These are phyloP conservation scores for Trametes pubescens DNA, from an alignment of 1,284 basidiomycete genomes.

Conservation along the genomic window DNA sequence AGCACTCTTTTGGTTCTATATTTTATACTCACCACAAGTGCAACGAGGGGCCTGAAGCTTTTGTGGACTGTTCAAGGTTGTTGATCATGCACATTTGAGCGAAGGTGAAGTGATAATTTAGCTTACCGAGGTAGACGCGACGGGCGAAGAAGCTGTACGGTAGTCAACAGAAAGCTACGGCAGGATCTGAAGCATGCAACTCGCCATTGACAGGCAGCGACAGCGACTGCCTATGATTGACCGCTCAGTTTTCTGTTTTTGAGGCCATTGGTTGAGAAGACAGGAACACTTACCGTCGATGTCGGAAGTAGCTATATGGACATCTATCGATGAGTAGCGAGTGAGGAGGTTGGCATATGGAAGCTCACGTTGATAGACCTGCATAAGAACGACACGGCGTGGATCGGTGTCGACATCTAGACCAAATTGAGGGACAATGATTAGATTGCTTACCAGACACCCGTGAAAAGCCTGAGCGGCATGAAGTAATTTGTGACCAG, in stretches of 20 bases:
- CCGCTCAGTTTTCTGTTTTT: not conserved
- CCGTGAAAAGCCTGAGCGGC: not conserved
- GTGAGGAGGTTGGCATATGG: not conserved
- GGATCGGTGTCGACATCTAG: not conserved
- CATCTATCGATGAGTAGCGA: not conserved
- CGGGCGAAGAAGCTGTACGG: constrained; percentile 12
- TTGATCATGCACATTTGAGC: too few species aligned
- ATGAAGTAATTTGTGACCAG: constrained; percentile 8
- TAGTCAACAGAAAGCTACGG: not conserved
- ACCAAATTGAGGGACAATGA: not conserved
- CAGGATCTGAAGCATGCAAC: not conserved
- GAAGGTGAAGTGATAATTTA: too few species aligned
- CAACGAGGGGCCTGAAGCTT: not conserved
- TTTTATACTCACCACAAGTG: not conserved
- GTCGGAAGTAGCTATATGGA: not conserved
- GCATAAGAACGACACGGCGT: too few species aligned
- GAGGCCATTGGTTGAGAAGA: not conserved
- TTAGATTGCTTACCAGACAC: constrained; percentile 4
- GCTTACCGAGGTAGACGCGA: constrained; percentile 7
- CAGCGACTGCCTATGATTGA: not conserved
- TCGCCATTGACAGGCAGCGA: not conserved
- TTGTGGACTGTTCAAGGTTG: not conserved
- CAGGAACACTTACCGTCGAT: not conserved
- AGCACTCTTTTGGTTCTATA: not conserved
- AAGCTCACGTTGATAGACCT: constrained; percentile 13